phyloP scores from a whole-genome alignment of 345 rosid species.

The Stellera chamaejasme region DNA sequence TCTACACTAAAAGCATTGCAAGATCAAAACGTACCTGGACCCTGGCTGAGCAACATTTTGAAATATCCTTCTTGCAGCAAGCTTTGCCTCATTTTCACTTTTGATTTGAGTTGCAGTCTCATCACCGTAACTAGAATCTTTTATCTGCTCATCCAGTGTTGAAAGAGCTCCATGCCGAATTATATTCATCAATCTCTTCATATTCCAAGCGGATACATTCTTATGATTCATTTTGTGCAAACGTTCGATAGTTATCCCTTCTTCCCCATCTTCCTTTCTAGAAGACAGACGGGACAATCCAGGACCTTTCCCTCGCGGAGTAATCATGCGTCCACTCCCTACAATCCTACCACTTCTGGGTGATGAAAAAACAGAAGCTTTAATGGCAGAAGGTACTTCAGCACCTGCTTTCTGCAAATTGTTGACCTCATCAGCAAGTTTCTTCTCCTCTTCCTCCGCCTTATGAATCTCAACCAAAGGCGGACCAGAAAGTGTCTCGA shows the following conservation, averaged over 20 bases:
- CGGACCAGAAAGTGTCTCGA: constrained; percentile 77
- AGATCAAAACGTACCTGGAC: constrained; percentile 37
- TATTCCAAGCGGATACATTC: constrained; percentile 96
- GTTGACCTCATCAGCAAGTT: constrained; percentile 26
- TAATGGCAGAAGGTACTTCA: constrained; percentile 35
- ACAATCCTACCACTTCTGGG: constrained; percentile 18
- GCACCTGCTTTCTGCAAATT: constrained; percentile 38
- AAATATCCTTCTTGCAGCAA: constrained; percentile 74
- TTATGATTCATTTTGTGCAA: constrained; percentile 66
- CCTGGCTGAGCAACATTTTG: constrained; percentile 61
- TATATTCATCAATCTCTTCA: constrained; percentile 74
- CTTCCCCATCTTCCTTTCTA: constrained; percentile 23
- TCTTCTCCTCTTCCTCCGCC: constrained; percentile 44
- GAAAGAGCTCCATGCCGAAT: constrained; percentile 63
- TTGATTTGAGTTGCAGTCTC: constrained; percentile 53
- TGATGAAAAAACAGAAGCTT: constrained; percentile 20
- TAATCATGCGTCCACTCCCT: constrained; percentile 37
- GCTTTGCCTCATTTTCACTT: constrained; percentile 76
- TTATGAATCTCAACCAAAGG: constrained; percentile 47
- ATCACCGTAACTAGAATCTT: constrained; percentile 36
- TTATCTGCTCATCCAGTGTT: constrained; percentile 75
- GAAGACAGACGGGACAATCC: constrained; percentile 38
- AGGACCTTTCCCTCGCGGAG: constrained; percentile 39
- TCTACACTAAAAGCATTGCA: neutral
- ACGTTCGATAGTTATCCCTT: constrained; percentile 56